Conservation (phyloP, 768 basidiomycete genomes). For the Dacryopinax primogenitus region DNA sequence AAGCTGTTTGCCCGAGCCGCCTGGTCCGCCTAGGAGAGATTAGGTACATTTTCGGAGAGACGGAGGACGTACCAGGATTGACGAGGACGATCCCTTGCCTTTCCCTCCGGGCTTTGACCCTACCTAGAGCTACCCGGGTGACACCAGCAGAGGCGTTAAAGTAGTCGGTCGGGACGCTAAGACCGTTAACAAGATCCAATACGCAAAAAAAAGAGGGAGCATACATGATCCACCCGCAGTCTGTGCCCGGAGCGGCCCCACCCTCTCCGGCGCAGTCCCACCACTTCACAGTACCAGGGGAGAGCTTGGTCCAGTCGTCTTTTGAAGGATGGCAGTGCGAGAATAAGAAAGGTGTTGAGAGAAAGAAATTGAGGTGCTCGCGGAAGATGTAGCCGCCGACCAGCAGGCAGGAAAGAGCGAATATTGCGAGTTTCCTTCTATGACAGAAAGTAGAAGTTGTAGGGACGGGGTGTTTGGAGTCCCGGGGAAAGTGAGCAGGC, state of each 20-base stretch:
- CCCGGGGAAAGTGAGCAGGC: too few relatives aligned
- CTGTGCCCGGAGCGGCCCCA: not conserved
- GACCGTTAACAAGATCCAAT: not conserved
- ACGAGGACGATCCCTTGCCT: not conserved
- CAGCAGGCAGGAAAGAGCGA: not conserved
- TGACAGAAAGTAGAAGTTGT: too few relatives aligned
- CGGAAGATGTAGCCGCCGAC: not conserved
- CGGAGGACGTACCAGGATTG: constrained; percentile 9
- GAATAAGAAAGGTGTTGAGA: not conserved
- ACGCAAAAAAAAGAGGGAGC: not conserved
- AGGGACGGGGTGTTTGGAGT: too few relatives aligned
- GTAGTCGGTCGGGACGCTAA: constrained; percentile 10
- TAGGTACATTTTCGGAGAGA: not conserved
- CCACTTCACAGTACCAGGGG: not conserved
- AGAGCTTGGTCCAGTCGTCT: not conserved
- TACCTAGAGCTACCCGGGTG: not conserved
- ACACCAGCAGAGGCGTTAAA: not conserved
- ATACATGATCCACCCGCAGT: not conserved
- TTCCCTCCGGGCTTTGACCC: not conserved
- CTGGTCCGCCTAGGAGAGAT: not conserved
- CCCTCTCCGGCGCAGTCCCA: not conserved
- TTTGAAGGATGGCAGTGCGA: not conserved
- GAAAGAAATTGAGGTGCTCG: not conserved
- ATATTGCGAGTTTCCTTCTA: not conserved
- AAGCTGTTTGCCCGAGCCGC: constrained; percentile 1